Base-by-base conservation (phyloP, 345 rosid genomes). In the Citropsis articulata region DNA sequence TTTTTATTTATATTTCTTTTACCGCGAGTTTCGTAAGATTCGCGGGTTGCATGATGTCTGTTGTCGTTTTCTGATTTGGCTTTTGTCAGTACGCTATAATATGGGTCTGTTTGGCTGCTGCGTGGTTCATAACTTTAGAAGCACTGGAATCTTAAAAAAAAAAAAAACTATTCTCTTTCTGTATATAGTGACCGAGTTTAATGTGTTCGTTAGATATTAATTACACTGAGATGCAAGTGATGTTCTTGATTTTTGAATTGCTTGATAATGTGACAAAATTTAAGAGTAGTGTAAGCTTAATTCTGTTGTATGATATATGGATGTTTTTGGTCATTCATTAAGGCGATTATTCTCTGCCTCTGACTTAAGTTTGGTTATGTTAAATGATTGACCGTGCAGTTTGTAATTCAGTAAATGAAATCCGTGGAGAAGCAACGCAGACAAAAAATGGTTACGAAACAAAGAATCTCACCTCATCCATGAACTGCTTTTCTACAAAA, bases 371-470 rank as follows among this genome's bases (percentile, higher is more conserved):
- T 66, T 66, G 19, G 7, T 67, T 56, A 33, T 28, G 61, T 7
- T 9, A n/a, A 63, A 55, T 66, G 6, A 19, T 36, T 78, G 30
- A 33, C 22, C 12, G 66, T 66, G 59, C 83, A 85, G 84, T 75
- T 71, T 76, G 69, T 64, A 71, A 83, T 80, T 81, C 84, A 28
- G 75, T 56, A 21, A 88, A 82, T 72, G 97, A 86, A 66, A 27
- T 55, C 4, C 74, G 81, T 7, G 88, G 83, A 53, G 92, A 85
- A 30, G 70, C 66, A 18, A 75, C 81, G 2, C 85, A 83, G 73
- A 59, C 27, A 50, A 75, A 80, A 48, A 80, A 60, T 81, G 86
- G 80, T n/a, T 82, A 84, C 77, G 83, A 77, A 79, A 60, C 74
- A 35, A 87, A 76, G 66, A 81, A 78, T 70, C 55, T 74, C 27